Percentiles rank a stretch among this genome's conserved stretches.
Evolutionary conservation across 2,329 filamentous ascomycete genomes (phyloP).

Genomic region (Pseudogymnoascus sp.): DNA sequence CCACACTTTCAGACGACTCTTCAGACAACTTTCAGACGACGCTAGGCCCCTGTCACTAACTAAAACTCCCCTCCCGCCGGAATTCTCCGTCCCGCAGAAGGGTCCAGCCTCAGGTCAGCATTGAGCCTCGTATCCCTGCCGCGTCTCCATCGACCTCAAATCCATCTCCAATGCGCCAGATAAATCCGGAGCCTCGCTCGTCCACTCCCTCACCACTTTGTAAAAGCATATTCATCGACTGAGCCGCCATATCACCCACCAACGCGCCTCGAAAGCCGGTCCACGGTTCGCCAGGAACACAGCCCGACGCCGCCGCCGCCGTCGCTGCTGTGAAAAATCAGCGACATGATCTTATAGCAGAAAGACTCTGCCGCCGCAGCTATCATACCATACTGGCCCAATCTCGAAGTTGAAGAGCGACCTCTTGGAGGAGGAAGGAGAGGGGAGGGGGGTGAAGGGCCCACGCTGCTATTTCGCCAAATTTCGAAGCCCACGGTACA

Average conservation of each 20-base stretch:
- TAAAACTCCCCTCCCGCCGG: background rate
- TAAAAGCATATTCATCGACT: background rate
- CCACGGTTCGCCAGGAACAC: background rate
- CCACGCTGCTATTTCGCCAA: background rate
- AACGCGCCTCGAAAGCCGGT: background rate
- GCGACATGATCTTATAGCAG: conserved; percentile 6
- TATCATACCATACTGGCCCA: background rate
- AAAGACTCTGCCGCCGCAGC: background rate
- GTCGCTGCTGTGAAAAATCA: background rate
- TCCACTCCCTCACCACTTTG: background rate
- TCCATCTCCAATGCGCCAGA: background rate
- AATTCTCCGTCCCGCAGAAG: background rate
- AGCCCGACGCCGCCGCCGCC: background rate
- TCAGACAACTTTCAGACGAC: background rate
- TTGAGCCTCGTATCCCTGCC: conserved; percentile 7
- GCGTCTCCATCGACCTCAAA: background rate
- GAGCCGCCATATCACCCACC: background rate
- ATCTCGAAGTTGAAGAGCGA: background rate
- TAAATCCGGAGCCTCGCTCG: background rate
- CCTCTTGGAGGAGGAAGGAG: background rate
- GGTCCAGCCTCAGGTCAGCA: background rate
- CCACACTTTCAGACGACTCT: background rate
- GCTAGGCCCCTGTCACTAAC: background rate
- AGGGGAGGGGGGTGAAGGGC: background rate
- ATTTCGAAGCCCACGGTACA: background rate